These are phyloP conservation scores for Paraconiothyrium brasiliense DNA, from an alignment of 2,329 filamentous ascomycete genomes.

Conservation along the genomic window DNA sequence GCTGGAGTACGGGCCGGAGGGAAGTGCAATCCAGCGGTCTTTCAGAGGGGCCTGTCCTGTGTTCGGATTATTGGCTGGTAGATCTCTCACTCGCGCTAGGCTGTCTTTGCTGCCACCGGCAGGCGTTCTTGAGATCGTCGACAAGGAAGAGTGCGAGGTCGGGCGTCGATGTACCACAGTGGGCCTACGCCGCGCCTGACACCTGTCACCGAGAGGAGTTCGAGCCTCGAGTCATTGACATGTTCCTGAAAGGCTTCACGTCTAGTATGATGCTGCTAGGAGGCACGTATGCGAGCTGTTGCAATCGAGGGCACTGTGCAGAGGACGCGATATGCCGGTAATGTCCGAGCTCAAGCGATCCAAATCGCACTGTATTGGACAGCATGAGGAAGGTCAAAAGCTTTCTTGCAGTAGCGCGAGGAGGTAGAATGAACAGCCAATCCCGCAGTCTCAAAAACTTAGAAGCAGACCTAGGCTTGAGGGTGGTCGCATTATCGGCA, in stretches of 20 bases:
- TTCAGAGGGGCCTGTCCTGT: constrained; percentile 20
- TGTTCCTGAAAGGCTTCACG: neutral
- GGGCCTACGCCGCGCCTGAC: constrained; percentile 1
- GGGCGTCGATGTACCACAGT: neutral
- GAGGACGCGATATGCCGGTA: neutral
- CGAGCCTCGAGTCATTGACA: neutral
- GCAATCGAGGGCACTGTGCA: neutral
- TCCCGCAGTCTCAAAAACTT: neutral
- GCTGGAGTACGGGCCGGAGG: constrained; percentile 15
- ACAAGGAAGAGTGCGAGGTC: constrained; percentile 15
- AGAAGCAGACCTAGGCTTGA: neutral
- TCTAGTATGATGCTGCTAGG: neutral
- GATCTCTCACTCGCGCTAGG: constrained; percentile 25
- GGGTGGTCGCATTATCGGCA: neutral
- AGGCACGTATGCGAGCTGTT: constrained; percentile 4
- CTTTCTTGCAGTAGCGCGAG: constrained; percentile 9
- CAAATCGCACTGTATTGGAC: neutral
- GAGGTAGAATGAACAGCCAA: neutral
- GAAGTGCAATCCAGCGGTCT: constrained; percentile 18
- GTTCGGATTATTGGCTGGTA: constrained; percentile 28
- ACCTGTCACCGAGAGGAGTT: neutral
- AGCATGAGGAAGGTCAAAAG: constrained; percentile 8
- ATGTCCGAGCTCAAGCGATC: neutral
- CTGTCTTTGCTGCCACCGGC: constrained; percentile 23
- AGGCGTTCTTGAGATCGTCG: constrained; percentile 18